Percentiles rank a stretch among this genome's conserved stretches.
phyloP scores from a whole-genome alignment of 2,329 filamentous ascomycete species.

The Sarocladiaceae sp. region DNA sequence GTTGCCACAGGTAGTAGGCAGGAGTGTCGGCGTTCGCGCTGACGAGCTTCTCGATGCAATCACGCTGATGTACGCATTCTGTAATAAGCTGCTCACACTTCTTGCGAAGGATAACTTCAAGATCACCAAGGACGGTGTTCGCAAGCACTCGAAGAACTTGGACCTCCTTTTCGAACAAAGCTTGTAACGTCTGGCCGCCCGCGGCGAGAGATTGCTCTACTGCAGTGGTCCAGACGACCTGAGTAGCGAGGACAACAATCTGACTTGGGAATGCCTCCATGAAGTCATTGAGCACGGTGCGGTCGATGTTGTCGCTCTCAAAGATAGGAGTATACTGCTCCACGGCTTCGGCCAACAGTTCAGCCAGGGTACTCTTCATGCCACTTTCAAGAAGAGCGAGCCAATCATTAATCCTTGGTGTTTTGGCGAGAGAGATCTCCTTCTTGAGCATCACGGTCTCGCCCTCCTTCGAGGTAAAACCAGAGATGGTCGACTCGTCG shows the following conservation, averaged over 20 bases:
- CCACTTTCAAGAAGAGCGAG: constrained; percentile 84
- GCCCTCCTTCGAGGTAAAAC: constrained; percentile 91
- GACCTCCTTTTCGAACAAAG: constrained; percentile 75
- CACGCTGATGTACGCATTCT: constrained; percentile 95
- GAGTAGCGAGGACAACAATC: constrained; percentile 88
- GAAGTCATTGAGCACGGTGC: constrained; percentile 67
- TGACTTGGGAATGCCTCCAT: constrained; percentile 84
- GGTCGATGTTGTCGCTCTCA: constrained; percentile 62
- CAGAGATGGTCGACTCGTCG: constrained; percentile 81
- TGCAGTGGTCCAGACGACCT: constrained; percentile 86
- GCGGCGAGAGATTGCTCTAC: constrained; percentile 71
- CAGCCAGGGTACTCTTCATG: constrained; percentile 91
- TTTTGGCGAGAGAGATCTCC: constrained; percentile 87
- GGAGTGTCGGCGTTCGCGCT: constrained; percentile 66
- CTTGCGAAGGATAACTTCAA: constrained; percentile 81
- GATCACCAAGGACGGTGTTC: constrained; percentile 80
- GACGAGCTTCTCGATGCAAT: constrained; percentile 82
- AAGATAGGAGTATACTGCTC: constrained; percentile 77
- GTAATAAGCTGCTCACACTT: constrained; percentile 99
- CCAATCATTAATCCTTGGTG: constrained; percentile 98
- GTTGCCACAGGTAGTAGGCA: constrained; percentile 83
- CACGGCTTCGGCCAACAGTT: constrained; percentile 80
- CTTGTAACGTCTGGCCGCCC: constrained; percentile 62
- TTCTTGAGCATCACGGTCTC: constrained; percentile 84
- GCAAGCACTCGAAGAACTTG: constrained; percentile 81